These are phyloP conservation scores for Fusarium napiforme DNA, from an alignment of 2,329 filamentous ascomycete genomes.

Conservation along the genomic window DNA sequence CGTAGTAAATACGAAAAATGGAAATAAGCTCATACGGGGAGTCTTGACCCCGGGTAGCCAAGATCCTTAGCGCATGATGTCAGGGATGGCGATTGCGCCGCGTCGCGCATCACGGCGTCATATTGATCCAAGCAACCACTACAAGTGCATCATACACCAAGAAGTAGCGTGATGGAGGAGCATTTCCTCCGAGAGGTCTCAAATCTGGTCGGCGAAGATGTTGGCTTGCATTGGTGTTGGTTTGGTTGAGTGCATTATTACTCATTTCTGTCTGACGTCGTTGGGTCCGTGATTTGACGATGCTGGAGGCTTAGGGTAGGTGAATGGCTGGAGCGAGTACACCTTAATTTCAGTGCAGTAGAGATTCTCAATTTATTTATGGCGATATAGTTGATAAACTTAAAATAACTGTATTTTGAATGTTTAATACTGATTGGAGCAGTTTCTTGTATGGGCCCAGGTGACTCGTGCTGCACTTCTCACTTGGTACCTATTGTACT, in stretches of 20 bases:
- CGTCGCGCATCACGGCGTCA: constrained; percentile 4
- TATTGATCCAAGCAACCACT: neutral
- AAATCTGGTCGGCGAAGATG: rapidly evolving
- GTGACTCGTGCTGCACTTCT: rapidly evolving
- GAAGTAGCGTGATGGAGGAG: neutral
- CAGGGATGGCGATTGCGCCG: neutral
- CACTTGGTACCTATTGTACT: too few species aligned
- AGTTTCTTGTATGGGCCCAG: neutral
- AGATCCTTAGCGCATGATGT: constrained; percentile 10
- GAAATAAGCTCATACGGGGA: neutral
- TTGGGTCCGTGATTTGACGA: too few species aligned
- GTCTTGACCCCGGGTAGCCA: neutral
- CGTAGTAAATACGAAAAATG: neutral
- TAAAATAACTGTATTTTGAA: rapidly evolving
- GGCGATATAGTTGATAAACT: rapidly evolving
- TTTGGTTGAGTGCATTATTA: neutral
- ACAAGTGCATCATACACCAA: rapidly evolving
- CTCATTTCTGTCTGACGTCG: neutral
- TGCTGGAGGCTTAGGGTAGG: neutral
- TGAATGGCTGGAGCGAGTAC: rapidly evolving
- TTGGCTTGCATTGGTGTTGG: neutral
- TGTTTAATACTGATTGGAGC: neutral
- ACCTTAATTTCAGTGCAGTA: rapidly evolving
- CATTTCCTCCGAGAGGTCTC: neutral
- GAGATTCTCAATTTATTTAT: neutral